Base-by-base conservation (phyloP, 345 rosid species). In the Populus simonii region DNA sequence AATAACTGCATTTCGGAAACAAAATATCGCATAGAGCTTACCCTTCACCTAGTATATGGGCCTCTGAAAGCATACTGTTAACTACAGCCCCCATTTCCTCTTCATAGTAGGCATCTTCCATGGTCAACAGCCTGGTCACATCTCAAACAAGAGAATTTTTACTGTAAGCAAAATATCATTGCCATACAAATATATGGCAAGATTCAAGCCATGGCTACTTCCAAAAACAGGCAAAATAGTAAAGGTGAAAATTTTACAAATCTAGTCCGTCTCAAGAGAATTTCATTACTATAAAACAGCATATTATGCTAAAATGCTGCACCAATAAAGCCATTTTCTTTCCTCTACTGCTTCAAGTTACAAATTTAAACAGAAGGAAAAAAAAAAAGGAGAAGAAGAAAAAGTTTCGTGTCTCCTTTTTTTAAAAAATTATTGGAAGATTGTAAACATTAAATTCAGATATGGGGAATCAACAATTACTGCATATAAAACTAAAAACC, bases 1-100 rank as follows among this genome's bases (percentile, higher is more conserved):
- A n/a, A 18, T 23, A 23, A 51, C 38, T 7, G 20, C 9, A 3
- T 18, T 16, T 31, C 8, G 11, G 45, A 11, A 70, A 66, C 22
- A 71, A 55, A 55, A 13, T 65, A 66, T 22, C 55, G 18, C 8
- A 25, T 47, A 36, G 51, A 73, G 84, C 92, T 73, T 91, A 95
- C 98, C 98, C 97, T 88, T 92, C 93, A 73, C 98, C 94, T 15
- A 91, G 81, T 74, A 89, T 81, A 70, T 88, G 98, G 84, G 84
- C 85, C 74, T 88, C 86, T 23, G 71, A 85, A 86, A 85, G 87
- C 90, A 91, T 83, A 66, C 79, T 85, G 78, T 83, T 83, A 76
- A 90, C 84, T 9, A 89, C n/a, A 71, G 88, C 43, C 51, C 70
- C 82, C 85, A 91, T 81, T 77, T 87, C 83, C 68, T 90, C 92